phyloP scores from a whole-genome alignment of 192 early-diverging fungal genomes.

The Entomortierella lignicola region DNA sequence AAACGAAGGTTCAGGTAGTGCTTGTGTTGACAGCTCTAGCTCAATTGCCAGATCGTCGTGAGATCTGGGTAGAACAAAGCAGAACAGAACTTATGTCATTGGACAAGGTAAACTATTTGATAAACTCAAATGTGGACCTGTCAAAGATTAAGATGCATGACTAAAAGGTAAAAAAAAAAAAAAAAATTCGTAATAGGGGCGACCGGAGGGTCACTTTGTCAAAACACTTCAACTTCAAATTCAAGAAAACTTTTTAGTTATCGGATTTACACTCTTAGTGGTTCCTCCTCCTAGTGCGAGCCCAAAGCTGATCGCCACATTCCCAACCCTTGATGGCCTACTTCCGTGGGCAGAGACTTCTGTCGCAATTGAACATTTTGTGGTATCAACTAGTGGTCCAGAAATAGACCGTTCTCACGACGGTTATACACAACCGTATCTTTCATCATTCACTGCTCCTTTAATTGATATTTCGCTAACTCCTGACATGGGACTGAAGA shows the following conservation, averaged over 20 bases:
- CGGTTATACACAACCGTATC: not conserved
- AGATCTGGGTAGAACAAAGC: constrained; percentile 38
- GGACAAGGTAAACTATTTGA: constrained; percentile 19
- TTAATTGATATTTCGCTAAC: constrained; percentile 20
- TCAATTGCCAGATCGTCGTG: constrained; percentile 11
- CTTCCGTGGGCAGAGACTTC: constrained; percentile 47
- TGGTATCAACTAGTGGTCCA: not conserved
- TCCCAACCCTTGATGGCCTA: constrained; percentile 33
- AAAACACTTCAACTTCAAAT: constrained; percentile 33
- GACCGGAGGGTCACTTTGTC: constrained; percentile 29
- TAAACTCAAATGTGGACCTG: not conserved
- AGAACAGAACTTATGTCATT: constrained; percentile 40
- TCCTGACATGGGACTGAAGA: constrained; percentile 11
- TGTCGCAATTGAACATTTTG: constrained; percentile 43
- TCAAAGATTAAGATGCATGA: not conserved
- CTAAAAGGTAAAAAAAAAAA: no score
- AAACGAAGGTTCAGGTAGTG: constrained; percentile 19
- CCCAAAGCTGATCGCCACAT: constrained; percentile 20
- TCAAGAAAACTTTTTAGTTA: constrained; percentile 28
- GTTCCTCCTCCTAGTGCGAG: constrained; percentile 16
- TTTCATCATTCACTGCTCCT: not conserved
- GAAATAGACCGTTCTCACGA: not conserved
- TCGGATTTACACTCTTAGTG: constrained; percentile 38
- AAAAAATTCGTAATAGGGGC: constrained; percentile 17
- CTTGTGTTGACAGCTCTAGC: constrained; percentile 43